Conservation (phyloP, 2,329 filamentous ascomycete species). For the Sporothrix brasiliensis region DNA sequence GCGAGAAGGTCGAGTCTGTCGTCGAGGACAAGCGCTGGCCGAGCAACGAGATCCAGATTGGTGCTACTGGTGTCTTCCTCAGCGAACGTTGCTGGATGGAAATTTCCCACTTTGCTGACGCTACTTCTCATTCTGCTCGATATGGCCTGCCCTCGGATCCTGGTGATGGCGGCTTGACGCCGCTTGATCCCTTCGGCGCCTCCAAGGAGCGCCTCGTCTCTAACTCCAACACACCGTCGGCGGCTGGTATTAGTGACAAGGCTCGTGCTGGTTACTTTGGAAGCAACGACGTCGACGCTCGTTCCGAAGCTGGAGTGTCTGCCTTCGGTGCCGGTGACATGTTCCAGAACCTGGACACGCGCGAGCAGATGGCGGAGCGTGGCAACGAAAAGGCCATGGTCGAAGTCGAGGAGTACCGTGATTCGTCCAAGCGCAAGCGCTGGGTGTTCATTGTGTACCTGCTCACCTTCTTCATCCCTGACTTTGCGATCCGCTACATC, state of each 20-base stretch:
- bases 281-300: constrained; percentile 73
- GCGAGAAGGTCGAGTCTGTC: constrained; percentile 87
- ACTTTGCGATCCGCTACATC: constrained; percentile 74
- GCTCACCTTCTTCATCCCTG: constrained; percentile 85
- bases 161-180: constrained; percentile 60
- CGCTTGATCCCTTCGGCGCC: constrained; percentile 62
- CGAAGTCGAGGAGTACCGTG: constrained; percentile 82
- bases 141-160: constrained; percentile 62
- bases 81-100: constrained; percentile 97
- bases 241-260: constrained; percentile 72
- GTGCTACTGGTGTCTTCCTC: constrained; percentile 90
- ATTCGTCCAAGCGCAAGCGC: constrained; percentile 79
- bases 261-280: constrained; percentile 76
- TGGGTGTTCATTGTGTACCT: constrained; percentile 85
- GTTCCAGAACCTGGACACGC: constrained; percentile 95
- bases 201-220: constrained; percentile 64
- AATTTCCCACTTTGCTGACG: constrained; percentile 73
- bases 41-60: constrained; percentile 84
- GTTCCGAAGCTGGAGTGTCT: constrained; percentile 90
- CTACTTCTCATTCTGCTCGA: constrained; percentile 55
- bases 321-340: constrained; percentile 91
- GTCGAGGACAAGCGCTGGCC: constrained; percentile 93
- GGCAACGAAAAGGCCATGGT: constrained; percentile 87
- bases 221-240: constrained; percentile 53
- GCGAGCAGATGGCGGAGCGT: constrained; percentile 92